A percentile compares a stretch with the other conserved stretches of the same genome.
These are phyloP conservation scores for Teratosphaeria zuluensis DNA, from an alignment of 2,329 filamentous ascomycete species.

Conservation along the genomic window DNA sequence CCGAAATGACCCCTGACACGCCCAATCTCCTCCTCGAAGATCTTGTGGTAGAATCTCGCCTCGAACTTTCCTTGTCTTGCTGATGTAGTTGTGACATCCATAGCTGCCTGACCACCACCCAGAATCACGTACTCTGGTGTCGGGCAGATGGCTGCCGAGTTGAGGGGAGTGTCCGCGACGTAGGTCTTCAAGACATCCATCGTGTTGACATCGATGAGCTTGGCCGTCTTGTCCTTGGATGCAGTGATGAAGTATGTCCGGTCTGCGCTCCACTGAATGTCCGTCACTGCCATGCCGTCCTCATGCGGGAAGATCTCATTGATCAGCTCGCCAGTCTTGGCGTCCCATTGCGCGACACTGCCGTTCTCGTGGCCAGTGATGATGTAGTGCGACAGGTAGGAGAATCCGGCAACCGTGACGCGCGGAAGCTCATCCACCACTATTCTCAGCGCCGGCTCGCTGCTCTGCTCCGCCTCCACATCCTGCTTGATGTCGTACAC, in stretches of 20 bases:
- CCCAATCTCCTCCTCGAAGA: slow-evolving; percentile 98
- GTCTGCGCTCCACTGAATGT: slow-evolving; percentile 90
- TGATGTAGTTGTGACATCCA: slow-evolving; percentile 94
- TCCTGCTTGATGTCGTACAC: slow-evolving; percentile 84
- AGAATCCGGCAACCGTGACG: slow-evolving; percentile 95
- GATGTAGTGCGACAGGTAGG: slow-evolving; percentile 89
- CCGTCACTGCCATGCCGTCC: slow-evolving; percentile 71
- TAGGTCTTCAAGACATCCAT: slow-evolving; percentile 92
- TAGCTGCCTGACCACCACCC: slow-evolving; percentile 94
- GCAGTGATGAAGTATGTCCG: slow-evolving; percentile 97
- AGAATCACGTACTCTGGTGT: slow-evolving; percentile 98
- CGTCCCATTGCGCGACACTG: slow-evolving; percentile 81
- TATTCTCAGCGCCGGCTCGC: slow-evolving; percentile 76
- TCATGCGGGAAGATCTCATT: slow-evolving; percentile 79
- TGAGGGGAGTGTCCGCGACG: slow-evolving; percentile 83
- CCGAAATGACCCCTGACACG: slow-evolving; percentile 96
- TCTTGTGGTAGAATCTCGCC: slow-evolving; percentile 98
- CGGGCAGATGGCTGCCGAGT: slow-evolving; percentile 85
- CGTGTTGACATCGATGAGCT: slow-evolving; percentile 78
- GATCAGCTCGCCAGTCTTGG: slow-evolving; percentile 77
- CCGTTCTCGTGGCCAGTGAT: slow-evolving; percentile 97
- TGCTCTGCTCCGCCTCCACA: slow-evolving; percentile 69
- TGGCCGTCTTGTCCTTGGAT: slow-evolving; percentile 94
- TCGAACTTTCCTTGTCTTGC: slow-evolving; percentile 98
- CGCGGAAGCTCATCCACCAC: slow-evolving; percentile 86